phyloP scores from a whole-genome alignment of 768 basidiomycete genomes.

The Hypholoma fasciculare region DNA sequence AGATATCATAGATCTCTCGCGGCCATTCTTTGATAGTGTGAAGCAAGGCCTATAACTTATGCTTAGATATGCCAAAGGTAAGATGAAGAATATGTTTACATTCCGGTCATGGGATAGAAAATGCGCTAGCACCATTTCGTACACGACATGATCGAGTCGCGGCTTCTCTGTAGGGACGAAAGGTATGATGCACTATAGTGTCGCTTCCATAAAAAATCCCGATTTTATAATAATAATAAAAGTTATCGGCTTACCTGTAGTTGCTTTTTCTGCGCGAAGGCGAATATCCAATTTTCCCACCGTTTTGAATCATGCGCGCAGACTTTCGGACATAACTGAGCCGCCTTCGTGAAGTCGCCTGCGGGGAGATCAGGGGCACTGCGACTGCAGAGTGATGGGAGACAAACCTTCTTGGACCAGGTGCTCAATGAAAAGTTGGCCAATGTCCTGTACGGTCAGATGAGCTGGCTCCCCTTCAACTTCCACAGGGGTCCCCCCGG shows the following conservation, averaged over 20 bases:
- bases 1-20: conserved; percentile 83
- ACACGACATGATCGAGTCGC: conserved; percentile 79
- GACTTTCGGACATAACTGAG: conserved; percentile 80
- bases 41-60: conserved; percentile 58
- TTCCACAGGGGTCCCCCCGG: conserved; percentile 7
- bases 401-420: conserved; percentile 75
- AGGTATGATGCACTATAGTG: conserved; percentile 76
- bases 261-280: conserved; percentile 79
- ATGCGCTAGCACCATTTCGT: conserved; percentile 93
- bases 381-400: background rate
- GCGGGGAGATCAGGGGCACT: background rate
- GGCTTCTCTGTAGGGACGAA: conserved; percentile 84
- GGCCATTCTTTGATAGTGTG: conserved; percentile 89
- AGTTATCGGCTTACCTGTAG: conserved; percentile 59
- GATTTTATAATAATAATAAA: background rate
- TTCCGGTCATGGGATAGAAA: conserved; percentile 76
- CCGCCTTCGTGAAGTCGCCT: conserved; percentile 75
- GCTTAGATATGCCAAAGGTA: background rate
- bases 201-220: background rate
- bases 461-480: conserved; percentile 30
- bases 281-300: conserved; percentile 98
- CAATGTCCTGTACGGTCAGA: conserved; percentile 68
- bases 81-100: conserved; percentile 34
- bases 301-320: conserved; percentile 73
- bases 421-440: conserved; percentile 83